Conservation (phyloP, 768 basidiomycete species). For the Sarcomyxa edulis region DNA sequence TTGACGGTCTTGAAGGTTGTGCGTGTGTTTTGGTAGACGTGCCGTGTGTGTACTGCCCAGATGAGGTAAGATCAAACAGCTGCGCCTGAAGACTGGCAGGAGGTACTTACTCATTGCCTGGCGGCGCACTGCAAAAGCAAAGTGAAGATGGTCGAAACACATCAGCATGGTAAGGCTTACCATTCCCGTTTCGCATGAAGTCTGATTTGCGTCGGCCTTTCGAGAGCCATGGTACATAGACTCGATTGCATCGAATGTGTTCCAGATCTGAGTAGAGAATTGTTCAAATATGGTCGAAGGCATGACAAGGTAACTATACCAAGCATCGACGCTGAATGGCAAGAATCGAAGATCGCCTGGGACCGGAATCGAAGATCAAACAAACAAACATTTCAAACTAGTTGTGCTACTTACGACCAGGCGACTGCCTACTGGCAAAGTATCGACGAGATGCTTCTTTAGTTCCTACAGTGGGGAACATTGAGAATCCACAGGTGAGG, state of each 20-base stretch:
- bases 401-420: conserved; percentile 13
- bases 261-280: too few relatives aligned
- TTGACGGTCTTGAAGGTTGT: conserved; percentile 12
- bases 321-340: conserved; percentile 19
- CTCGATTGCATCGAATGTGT: too few relatives aligned
- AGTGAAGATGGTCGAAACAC: too few relatives aligned
- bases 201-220: too few relatives aligned
- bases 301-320: too few relatives aligned
- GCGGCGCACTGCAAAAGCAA: too few relatives aligned
- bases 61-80: neutral
- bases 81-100: neutral
- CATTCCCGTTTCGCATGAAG: too few relatives aligned
- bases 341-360: conserved; percentile 13
- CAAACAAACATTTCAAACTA: neutral
- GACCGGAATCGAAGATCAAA: too few relatives aligned
- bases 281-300: too few relatives aligned
- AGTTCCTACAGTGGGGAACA: conserved; percentile 14
- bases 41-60: conserved; percentile 10
- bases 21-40: conserved; percentile 21
- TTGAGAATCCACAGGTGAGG: neutral
- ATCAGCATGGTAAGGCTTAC: too few relatives aligned
- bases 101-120: conserved; percentile 10
- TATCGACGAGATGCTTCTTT: conserved; percentile 14
- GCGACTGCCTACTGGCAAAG: conserved; percentile 13
- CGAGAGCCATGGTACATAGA: too few relatives aligned